Conservation (phyloP, 345 rosid genomes). For the Turnera subulata region DNA sequence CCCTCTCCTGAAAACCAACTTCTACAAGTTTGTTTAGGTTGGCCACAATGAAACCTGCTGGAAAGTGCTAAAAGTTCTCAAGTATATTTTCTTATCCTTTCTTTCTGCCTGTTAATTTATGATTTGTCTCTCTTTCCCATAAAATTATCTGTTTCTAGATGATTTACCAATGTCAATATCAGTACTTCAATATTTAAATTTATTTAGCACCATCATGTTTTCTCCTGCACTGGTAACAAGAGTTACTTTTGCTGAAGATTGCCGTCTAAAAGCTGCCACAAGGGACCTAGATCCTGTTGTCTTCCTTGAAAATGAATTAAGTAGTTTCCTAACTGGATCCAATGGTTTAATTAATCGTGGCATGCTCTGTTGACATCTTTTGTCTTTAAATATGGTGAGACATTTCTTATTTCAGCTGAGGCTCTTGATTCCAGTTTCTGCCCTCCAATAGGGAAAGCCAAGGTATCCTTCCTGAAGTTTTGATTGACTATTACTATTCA, state of each 20-base stretch:
- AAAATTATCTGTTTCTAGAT: neutral
- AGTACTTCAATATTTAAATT: neutral
- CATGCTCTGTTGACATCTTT: conserved; percentile 1
- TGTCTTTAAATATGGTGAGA: conserved; percentile 72
- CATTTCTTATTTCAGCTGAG: conserved; percentile 85
- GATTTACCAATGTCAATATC: too few relatives aligned
- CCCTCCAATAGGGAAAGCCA: conserved; percentile 93
- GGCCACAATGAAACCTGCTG: conserved; percentile 29
- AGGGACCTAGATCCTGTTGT: conserved; percentile 96
- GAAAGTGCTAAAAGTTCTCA: conserved; percentile 1
- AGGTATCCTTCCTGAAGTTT: conserved; percentile 38
- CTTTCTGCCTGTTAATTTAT: neutral
- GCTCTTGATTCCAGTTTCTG: conserved; percentile 89
- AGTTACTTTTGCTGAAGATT: conserved; percentile 58
- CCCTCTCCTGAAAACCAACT: conserved; percentile 20
- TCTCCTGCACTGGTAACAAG: neutral
- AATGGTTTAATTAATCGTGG: too few relatives aligned
- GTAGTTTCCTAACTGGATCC: conserved; percentile 30
- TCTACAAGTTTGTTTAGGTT: conserved; percentile 36
- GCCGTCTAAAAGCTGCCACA: conserved; percentile 89
- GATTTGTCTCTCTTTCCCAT: neutral
- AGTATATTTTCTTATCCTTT: conserved; percentile 11
- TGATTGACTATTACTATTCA: neutral
- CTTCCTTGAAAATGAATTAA: conserved; percentile 93
- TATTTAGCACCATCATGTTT: neutral